A percentile compares a stretch with the other conserved stretches of the same genome.
phyloP scores from a whole-genome alignment of 768 basidiomycete species.

The Punctularia strigosozonata region DNA sequence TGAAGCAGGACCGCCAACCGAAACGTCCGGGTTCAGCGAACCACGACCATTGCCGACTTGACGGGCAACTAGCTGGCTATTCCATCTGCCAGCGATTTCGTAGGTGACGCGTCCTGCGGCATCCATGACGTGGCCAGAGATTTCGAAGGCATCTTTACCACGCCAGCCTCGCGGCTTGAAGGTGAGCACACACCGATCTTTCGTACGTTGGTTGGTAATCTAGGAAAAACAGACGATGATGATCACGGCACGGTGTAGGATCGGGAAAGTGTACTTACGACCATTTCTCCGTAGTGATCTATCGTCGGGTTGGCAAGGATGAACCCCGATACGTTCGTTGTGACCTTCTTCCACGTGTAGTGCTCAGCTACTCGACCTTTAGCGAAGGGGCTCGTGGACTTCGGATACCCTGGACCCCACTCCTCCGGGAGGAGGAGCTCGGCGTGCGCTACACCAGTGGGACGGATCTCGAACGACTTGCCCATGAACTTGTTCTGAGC shows the following conservation, averaged over 20 bases:
- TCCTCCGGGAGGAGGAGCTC: constrained; percentile 68
- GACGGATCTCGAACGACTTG: constrained; percentile 91
- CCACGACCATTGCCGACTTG: constrained; percentile 45
- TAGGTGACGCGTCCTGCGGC: constrained; percentile 53
- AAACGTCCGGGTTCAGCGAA: constrained; percentile 61
- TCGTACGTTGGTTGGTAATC: constrained; percentile 85
- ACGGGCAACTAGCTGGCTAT: constrained; percentile 84
- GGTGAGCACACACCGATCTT: constrained; percentile 77
- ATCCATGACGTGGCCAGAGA: constrained; percentile 75
- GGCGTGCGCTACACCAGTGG: constrained; percentile 88
- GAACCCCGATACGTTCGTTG: constrained; percentile 84
- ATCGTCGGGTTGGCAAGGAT: constrained; percentile 68
- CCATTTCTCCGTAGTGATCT: constrained; percentile 77
- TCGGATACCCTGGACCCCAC: constrained; percentile 51
- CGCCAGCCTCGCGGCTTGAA: constrained; percentile 97
- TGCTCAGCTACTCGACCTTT: constrained; percentile 69
- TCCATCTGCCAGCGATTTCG: constrained; percentile 94
- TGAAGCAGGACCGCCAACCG: constrained; percentile 33
- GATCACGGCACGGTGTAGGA: not conserved
- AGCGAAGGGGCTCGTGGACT: constrained; percentile 25
- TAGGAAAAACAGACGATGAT: constrained; percentile 11
- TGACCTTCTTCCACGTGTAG: constrained; percentile 94
- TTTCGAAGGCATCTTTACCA: constrained; percentile 85
- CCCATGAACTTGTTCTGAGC: constrained; percentile 97
- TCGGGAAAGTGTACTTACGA: constrained; percentile 44